Evolutionary conservation across 2,329 filamentous ascomycete species (phyloP).

Genomic region (Juglanconis juglandina): DNA sequence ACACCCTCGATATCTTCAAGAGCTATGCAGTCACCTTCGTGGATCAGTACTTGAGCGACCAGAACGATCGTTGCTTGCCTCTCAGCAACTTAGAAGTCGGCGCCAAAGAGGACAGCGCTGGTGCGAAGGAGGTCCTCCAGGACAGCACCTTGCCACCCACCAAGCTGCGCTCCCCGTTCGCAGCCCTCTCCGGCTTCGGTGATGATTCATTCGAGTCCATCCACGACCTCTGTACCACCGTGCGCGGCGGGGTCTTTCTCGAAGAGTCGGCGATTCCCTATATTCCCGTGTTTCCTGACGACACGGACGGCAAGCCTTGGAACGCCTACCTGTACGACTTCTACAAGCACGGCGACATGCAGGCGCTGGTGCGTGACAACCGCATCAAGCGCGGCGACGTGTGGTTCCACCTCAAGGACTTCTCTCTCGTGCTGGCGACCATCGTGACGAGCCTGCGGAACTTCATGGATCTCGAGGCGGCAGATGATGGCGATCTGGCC

Average conservation of each 20-base stretch:
- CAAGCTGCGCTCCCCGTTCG: constrained; percentile 63
- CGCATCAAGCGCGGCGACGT: constrained; percentile 63
- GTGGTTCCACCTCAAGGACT: constrained; percentile 68
- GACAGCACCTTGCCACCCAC: constrained; percentile 33
- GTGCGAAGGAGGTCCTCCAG: background rate
- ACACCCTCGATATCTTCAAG: constrained; percentile 64
- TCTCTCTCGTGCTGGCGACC: constrained; percentile 59
- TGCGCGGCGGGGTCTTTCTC: constrained; percentile 67
- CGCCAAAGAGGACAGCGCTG: constrained; percentile 22
- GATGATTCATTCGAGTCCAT: constrained; percentile 61
- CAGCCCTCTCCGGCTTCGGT: constrained; percentile 64
- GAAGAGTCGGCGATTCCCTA: constrained; percentile 72
- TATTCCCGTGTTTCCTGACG: constrained; percentile 57
- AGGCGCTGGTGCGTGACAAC: constrained; percentile 61
- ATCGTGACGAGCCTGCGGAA: constrained; percentile 64
- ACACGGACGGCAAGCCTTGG: constrained; percentile 44
- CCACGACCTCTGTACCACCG: constrained; percentile 63
- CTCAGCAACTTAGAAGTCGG: constrained; percentile 51
- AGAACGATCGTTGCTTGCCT: constrained; percentile 54
- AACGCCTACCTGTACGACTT: constrained; percentile 75
- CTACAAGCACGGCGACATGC: constrained; percentile 67
- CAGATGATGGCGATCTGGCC: constrained; percentile 39
- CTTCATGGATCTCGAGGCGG: constrained; percentile 49
- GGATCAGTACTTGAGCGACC: constrained; percentile 54
- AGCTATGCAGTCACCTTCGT: constrained; percentile 68